Evolutionary conservation across 2,329 filamentous ascomycete genomes (phyloP).

Genomic region (Paramyrothecium sp.): DNA sequence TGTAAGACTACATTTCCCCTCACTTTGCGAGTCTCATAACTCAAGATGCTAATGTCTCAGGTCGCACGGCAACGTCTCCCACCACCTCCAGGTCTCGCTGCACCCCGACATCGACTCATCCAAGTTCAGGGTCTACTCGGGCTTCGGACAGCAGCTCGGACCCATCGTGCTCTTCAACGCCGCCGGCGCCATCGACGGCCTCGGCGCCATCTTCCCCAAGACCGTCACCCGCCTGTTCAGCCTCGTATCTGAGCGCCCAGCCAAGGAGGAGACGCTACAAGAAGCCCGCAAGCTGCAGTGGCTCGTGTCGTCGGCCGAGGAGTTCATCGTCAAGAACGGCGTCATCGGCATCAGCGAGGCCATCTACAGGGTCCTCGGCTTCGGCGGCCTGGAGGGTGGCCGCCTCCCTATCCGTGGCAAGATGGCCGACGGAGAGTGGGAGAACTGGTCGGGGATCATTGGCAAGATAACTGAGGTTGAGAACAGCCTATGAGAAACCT

Average conservation of each 20-base stretch:
- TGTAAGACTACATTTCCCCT: slow-evolving; percentile 25
- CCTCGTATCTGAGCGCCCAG: slow-evolving; percentile 33
- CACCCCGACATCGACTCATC: slow-evolving; percentile 59
- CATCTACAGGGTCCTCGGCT: slow-evolving; percentile 51
- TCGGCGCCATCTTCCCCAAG: slow-evolving; percentile 64
- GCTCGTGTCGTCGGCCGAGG: slow-evolving; percentile 58
- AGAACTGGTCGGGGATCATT: slow-evolving; percentile 10
- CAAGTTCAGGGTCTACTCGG: slow-evolving; percentile 63
- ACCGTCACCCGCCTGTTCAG: slow-evolving; percentile 57
- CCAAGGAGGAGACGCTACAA: slow-evolving; percentile 41
- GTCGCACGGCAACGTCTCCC: slow-evolving; percentile 64
- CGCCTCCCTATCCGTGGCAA: slow-evolving; percentile 57
- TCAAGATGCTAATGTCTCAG: slow-evolving; percentile 3
- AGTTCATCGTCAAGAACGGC: slow-evolving; percentile 59
- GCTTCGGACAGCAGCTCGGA: slow-evolving; percentile 65
- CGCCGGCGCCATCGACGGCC: slow-evolving; percentile 64
- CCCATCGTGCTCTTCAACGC: slow-evolving; percentile 63
- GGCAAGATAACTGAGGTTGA: slow-evolving; percentile 13
- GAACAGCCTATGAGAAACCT: slow-evolving; percentile 1
- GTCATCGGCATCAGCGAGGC: slow-evolving; percentile 66
- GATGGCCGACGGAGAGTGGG: slow-evolving; percentile 43
- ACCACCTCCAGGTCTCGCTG: slow-evolving; percentile 61
- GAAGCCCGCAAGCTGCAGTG: slow-evolving; percentile 60
- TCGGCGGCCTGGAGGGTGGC: slow-evolving; percentile 57
- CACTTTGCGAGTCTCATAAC: background rate